A percentile compares a stretch with the other conserved stretches of the same genome.
phyloP scores from a whole-genome alignment of 2,329 filamentous ascomycete genomes.

The Penicillium sp. region DNA sequence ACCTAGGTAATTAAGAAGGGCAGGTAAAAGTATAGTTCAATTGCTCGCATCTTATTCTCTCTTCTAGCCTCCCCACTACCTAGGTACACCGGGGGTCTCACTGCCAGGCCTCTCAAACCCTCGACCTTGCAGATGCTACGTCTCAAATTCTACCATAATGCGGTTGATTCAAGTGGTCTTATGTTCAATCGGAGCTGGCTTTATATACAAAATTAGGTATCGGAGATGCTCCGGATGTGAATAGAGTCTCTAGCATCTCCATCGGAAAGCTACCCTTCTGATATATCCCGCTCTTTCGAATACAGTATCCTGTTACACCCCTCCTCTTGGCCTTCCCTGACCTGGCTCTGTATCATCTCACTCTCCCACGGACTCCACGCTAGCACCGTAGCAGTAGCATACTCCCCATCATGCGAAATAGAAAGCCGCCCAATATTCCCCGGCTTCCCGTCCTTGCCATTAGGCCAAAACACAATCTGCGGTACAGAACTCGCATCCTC shows the following conservation, averaged over 20 bases:
- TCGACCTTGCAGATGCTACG: neutral
- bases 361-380: constrained; percentile 15
- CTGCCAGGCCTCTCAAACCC: too few species aligned
- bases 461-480: constrained; percentile 36
- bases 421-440: constrained; percentile 64
- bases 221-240: neutral
- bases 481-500: constrained; percentile 30
- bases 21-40: too few species aligned
- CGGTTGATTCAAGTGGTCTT: neutral
- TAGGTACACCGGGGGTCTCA: neutral
- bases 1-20: too few species aligned
- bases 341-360: neutral
- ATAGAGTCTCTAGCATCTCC: neutral
- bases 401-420: constrained; percentile 84
- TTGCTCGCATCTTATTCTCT: too few species aligned
- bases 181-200: neutral
- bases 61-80: too few species aligned
- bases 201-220: neutral
- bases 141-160: neutral
- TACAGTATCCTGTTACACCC: neutral
- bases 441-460: constrained; percentile 17
- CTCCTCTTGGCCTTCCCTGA: neutral
- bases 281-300: neutral
- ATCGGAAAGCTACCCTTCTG: neutral
- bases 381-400: constrained; percentile 55